phyloP scores from a whole-genome alignment of 1,139 yeast genomes.

The Suhomyces kunorum region DNA sequence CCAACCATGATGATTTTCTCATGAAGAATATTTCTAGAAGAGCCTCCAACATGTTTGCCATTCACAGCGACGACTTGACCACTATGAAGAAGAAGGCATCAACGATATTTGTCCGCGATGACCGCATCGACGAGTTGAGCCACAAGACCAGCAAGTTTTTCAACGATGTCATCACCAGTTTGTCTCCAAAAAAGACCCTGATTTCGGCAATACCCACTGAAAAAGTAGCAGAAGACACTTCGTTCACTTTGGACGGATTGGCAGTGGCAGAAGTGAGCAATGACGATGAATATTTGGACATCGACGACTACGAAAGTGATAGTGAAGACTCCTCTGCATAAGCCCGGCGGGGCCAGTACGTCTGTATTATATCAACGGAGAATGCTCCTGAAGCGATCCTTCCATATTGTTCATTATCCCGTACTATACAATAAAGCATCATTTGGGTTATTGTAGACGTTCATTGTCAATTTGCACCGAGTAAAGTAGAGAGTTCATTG shows the following conservation, averaged over 20 bases:
- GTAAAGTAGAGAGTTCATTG: too few relatives aligned
- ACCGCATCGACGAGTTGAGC: slow-evolving; percentile 15
- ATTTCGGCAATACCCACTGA: neutral
- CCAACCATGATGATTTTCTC: slow-evolving; percentile 11
- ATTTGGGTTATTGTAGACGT: too few relatives aligned
- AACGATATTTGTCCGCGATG: slow-evolving; percentile 12
- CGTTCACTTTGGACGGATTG: slow-evolving; percentile 32
- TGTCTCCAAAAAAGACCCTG: slow-evolving; percentile 18
- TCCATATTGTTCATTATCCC: too few relatives aligned
- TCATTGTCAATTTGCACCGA: too few relatives aligned
- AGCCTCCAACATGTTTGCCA: slow-evolving; percentile 11
- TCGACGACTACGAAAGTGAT: slow-evolving; percentile 31
- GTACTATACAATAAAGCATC: too few relatives aligned
- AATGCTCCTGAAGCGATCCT: neutral
- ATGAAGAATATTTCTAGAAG: slow-evolving; percentile 8
- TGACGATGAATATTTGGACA: slow-evolving; percentile 23
- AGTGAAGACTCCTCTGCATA: slow-evolving; percentile 17
- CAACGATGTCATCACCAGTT: slow-evolving; percentile 18
- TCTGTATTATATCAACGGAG: neutral
- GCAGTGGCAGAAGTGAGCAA: slow-evolving; percentile 11
- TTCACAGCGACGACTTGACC: slow-evolving; percentile 10
- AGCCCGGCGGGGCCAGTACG: slow-evolving; percentile 3
- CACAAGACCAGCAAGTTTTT: slow-evolving; percentile 19
- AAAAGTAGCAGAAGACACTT: slow-evolving; percentile 24
- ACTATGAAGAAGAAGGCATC: slow-evolving; percentile 26